Evolutionary conservation across 2,329 filamentous ascomycete species (phyloP).

Genomic region (Venturiaceae sp.): DNA sequence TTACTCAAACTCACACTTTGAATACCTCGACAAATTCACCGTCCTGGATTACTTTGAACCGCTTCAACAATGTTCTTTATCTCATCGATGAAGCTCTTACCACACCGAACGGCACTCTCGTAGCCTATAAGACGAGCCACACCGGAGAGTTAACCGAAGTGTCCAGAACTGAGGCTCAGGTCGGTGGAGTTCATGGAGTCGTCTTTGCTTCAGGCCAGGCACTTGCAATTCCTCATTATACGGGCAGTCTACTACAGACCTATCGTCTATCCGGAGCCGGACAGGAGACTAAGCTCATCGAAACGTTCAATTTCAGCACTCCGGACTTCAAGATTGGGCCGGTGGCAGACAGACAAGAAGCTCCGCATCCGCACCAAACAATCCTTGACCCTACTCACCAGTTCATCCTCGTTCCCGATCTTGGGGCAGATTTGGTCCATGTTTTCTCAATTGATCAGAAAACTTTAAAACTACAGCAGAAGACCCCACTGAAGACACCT

Average conservation of each 20-base stretch:
- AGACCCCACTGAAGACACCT: background rate
- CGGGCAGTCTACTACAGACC: background rate
- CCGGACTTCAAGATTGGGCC: slow-evolving; percentile 22
- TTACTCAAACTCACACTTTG: slow-evolving; percentile 23
- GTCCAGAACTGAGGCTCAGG: background rate
- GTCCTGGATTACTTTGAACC: slow-evolving; percentile 53
- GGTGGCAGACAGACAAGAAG: slow-evolving; percentile 20
- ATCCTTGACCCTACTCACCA: slow-evolving; percentile 27
- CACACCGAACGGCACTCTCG: background rate
- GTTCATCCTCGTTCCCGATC: slow-evolving; percentile 26
- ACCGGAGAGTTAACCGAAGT: background rate
- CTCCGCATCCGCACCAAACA: slow-evolving; percentile 25
- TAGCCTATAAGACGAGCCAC: background rate
- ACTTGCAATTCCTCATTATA: background rate
- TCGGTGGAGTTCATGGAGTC: background rate
- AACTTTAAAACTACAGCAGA: slow-evolving; percentile 19
- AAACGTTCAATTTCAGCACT: slow-evolving; percentile 31
- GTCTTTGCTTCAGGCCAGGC: slow-evolving; percentile 1
- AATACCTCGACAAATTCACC: slow-evolving; percentile 38
- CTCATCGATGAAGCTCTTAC: slow-evolving; percentile 45
- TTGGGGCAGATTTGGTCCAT: slow-evolving; percentile 26
- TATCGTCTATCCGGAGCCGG: background rate
- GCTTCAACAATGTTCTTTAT: slow-evolving; percentile 40
- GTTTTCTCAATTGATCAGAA: slow-evolving; percentile 40
- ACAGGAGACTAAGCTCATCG: slow-evolving; percentile 13